These are phyloP conservation scores for Lactarius quietus DNA, from an alignment of 768 basidiomycete species.

Conservation along the genomic window DNA sequence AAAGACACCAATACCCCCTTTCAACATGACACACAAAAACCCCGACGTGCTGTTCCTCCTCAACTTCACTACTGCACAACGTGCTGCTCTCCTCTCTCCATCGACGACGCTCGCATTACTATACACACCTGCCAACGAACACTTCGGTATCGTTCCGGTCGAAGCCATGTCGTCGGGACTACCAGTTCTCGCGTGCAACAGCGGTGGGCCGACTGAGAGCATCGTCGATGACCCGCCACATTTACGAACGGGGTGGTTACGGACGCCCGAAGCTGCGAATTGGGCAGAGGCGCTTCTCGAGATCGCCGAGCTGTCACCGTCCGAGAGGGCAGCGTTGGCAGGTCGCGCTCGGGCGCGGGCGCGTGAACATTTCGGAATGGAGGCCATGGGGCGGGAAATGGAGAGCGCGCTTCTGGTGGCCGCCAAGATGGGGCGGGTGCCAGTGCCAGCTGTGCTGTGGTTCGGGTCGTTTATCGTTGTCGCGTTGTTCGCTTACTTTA, in stretches of 20 bases:
- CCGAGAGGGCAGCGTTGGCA: constrained; percentile 48
- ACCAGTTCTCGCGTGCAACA: constrained; percentile 83
- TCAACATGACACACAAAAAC: constrained; percentile 36
- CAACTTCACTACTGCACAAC: constrained; percentile 84
- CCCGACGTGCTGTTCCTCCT: constrained; percentile 84
- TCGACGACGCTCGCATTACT: constrained; percentile 68
- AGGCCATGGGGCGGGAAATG: constrained; percentile 62
- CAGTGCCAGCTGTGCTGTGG: constrained; percentile 11
- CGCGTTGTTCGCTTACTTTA: constrained; percentile 17
- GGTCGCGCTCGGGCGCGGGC: constrained; percentile 60
- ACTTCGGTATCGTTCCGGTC: constrained; percentile 95
- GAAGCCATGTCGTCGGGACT: constrained; percentile 93
- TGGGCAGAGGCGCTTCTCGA: constrained; percentile 72
- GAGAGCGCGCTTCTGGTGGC: constrained; percentile 55
- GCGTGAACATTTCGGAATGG: constrained; percentile 65
- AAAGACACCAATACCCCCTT: constrained; percentile 39
- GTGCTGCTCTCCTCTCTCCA: constrained; percentile 71
- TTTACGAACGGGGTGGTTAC: constrained; percentile 75
- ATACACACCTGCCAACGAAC: constrained; percentile 94
- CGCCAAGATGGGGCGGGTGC: constrained; percentile 48
- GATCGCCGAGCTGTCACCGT: constrained; percentile 46
- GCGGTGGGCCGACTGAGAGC: constrained; percentile 90
- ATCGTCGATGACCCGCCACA: constrained; percentile 43
- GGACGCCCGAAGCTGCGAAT: constrained; percentile 51
- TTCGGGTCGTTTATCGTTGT: constrained; percentile 13